Percentiles rank a stretch among this genome's conserved stretches.
These are phyloP conservation scores for Malassezia sp. DNA, from an alignment of 1,284 basidiomycete species.

Conservation along the genomic window DNA sequence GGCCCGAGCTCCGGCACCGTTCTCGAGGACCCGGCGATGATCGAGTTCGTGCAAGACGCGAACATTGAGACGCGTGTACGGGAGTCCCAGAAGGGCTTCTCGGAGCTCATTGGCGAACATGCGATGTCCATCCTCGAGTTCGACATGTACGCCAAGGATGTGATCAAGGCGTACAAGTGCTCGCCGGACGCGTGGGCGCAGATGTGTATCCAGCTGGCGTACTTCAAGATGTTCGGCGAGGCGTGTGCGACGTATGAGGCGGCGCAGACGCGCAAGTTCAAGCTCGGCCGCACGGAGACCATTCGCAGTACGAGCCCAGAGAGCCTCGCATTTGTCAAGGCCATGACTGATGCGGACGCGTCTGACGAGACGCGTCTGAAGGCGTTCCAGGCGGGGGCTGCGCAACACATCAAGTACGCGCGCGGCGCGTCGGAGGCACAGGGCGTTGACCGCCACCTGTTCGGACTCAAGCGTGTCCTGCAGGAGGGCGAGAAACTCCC, in stretches of 20 bases:
- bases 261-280: conserved; percentile 84
- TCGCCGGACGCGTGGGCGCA: conserved; percentile 92
- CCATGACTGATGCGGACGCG: conserved; percentile 60
- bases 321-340: conserved; percentile 71
- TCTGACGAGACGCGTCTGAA: conserved; percentile 56
- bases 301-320: conserved; percentile 76
- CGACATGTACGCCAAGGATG: conserved; percentile 77
- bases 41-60: conserved; percentile 62
- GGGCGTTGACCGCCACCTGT: conserved; percentile 90
- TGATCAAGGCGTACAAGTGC: conserved; percentile 75
- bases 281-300: conserved; percentile 83
- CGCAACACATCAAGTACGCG: conserved; percentile 75
- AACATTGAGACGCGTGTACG: conserved; percentile 52
- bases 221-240: conserved; percentile 66
- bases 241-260: conserved; percentile 83
- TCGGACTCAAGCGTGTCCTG: conserved; percentile 74
- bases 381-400: conserved; percentile 66
- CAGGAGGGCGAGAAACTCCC: conserved; percentile 65
- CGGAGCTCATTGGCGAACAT: conserved; percentile 64
- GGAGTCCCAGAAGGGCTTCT: conserved; percentile 59
- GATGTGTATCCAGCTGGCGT: conserved; percentile 88
- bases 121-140: conserved; percentile 75
- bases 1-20: conserved; percentile 51
- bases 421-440: conserved; percentile 83
- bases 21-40: conserved; percentile 55